Base-by-base conservation (phyloP, 768 basidiomycete genomes). In the Boletales sp. region DNA sequence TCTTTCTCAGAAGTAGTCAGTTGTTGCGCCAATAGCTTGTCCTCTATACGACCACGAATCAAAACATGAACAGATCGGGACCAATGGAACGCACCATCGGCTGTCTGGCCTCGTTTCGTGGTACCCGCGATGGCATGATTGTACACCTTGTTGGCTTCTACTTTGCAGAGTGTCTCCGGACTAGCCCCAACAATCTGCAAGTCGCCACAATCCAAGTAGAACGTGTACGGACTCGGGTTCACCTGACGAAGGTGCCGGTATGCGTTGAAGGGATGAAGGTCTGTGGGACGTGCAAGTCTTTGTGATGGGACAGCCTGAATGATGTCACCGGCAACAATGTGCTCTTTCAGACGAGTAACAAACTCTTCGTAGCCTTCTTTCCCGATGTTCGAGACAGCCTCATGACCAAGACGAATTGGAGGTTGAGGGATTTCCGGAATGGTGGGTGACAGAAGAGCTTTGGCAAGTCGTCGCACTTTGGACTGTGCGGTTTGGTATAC, bases 111-210 rank as follows among this genome's bases (percentile, higher is more conserved):
- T 61, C 97, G 74, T 66, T 83, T 84, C 24, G 86, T 87, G 2
- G 97, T 99, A 12, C 97, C 97, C 11, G 97, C 97, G 50, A 99
- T 98, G 12, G 97, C 97, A 64, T 99, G 97, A 62, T 98, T 98
- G 68, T 79, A 95, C 5, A 99, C 95, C 50, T 90, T 85, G 63
- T 93, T 90, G 61, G 76, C 80, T 68, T 91, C 86, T 19, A 99
- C 93, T 67, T 94, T 97, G 73, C 97, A 97, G 5, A 99, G 75
- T 5, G 94, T 97, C 71, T 99, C 97, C 0, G 97, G 97, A 59
- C 92, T 95, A 2, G 97, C 97, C 11, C 97, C 97, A n/a, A 98
- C 94, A 32, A 99, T 77, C 68, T 97, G 94, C 11, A 95, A 65
- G 48, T 91, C 91, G 6, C 90, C 90, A 58, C 93, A 95, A 60